Percentiles rank a stretch among this genome's conserved stretches.
phyloP scores from a whole-genome alignment of 2,329 filamentous ascomycete species.

The Pseudopithomyces chartarum region DNA sequence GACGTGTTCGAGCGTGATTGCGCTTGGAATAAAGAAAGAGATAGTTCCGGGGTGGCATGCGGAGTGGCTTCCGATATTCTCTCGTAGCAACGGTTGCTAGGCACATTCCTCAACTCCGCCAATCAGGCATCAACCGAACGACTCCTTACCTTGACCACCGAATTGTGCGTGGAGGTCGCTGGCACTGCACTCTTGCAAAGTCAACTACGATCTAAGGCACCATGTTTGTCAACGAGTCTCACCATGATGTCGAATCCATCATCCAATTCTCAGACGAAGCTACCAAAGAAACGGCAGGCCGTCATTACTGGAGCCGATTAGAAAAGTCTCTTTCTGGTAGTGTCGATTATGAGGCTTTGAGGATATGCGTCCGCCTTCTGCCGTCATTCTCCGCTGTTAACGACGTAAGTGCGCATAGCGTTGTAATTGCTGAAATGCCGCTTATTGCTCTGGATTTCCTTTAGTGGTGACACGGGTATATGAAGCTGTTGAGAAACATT shows the following conservation, averaged over 20 bases:
- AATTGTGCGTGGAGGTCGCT: background rate
- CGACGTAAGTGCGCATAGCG: conserved; percentile 10
- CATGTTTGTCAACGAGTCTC: background rate
- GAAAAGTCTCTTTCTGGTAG: conserved; percentile 10
- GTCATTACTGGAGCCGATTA: conserved; percentile 27
- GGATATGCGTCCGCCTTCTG: conserved; percentile 26
- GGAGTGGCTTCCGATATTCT: conserved; percentile 6
- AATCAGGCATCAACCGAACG: conserved; percentile 13
- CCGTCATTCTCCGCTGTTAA: conserved; percentile 6
- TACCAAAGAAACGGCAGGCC: conserved; percentile 24
- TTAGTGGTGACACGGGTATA: background rate
- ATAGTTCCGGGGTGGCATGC: background rate
- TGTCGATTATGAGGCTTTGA: conserved; percentile 27
- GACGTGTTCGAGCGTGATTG: conserved; percentile 22
- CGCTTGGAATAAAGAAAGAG: background rate
- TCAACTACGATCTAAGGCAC: background rate
- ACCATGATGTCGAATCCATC: conserved; percentile 20
- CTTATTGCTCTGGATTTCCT: background rate
- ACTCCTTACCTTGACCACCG: background rate
- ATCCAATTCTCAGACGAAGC: conserved; percentile 28
- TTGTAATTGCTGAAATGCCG: background rate
- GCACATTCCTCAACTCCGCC: conserved; percentile 22
- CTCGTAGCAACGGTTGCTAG: conserved; percentile 13
- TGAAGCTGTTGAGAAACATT: background rate
- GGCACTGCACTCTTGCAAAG: background rate